A percentile compares a stretch with the other conserved stretches of the same genome.
Conservation (phyloP, 2,329 filamentous ascomycete genomes). For the Exophiala sp. region DNA sequence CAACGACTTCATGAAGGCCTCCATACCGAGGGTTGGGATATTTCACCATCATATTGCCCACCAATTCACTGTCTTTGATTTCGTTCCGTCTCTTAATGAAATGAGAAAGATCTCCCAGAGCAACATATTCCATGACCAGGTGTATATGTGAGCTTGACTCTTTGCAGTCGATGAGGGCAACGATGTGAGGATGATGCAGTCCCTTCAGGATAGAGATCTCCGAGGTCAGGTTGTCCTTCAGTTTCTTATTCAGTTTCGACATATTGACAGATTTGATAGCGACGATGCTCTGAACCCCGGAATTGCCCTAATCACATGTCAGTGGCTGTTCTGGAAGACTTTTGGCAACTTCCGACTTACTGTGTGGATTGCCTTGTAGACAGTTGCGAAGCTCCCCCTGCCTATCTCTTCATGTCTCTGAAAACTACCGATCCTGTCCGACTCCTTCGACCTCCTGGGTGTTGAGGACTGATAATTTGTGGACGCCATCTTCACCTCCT, state of each 20-base stretch:
- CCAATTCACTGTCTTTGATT: slow-evolving; percentile 70
- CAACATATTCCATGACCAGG: slow-evolving; percentile 97
- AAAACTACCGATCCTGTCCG: slow-evolving; percentile 50
- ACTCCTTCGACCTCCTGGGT: slow-evolving; percentile 36
- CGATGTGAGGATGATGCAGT: slow-evolving; percentile 92
- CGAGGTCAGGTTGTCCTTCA: slow-evolving; percentile 90
- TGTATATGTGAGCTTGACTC: slow-evolving; percentile 86
- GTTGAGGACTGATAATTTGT: slow-evolving; percentile 38
- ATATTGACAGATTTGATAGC: slow-evolving; percentile 96
- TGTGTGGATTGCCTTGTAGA: slow-evolving; percentile 80
- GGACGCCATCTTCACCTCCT: slow-evolving; percentile 35
- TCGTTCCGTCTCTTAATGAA: slow-evolving; percentile 94
- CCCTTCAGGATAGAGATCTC: slow-evolving; percentile 95
- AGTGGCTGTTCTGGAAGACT: slow-evolving; percentile 12
- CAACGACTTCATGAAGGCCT: slow-evolving; percentile 93
- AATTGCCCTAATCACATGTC: slow-evolving; percentile 19
- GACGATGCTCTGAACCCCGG: slow-evolving; percentile 55
- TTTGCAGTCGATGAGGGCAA: slow-evolving; percentile 89
- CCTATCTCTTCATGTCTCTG: slow-evolving; percentile 83
- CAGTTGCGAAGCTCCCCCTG: slow-evolving; percentile 94
- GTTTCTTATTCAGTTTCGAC: slow-evolving; percentile 83
- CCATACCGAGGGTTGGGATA: slow-evolving; percentile 79
- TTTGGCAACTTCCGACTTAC: slow-evolving; percentile 49
- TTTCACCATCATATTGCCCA: slow-evolving; percentile 83
- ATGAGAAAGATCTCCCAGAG: slow-evolving; percentile 84